Conservation (phyloP, 371 early-diverging fungal species). For the Dichotomocladium elegans region DNA sequence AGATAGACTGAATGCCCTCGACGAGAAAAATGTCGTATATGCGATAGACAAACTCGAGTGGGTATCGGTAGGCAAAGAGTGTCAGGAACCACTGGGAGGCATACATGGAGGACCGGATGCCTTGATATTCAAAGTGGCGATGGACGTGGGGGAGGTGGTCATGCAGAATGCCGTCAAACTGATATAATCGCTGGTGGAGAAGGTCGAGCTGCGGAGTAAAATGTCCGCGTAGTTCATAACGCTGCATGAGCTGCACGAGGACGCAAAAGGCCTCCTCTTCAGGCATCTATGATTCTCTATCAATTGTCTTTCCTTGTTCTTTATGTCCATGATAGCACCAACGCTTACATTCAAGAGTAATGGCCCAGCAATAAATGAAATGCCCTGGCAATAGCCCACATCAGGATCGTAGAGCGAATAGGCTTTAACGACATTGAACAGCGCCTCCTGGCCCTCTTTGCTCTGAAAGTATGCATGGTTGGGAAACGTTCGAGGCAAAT, state of each 20-base stretch:
- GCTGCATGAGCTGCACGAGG: constrained; percentile 81
- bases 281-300: constrained; percentile 69
- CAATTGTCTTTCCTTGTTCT: not conserved
- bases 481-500: constrained; percentile 85
- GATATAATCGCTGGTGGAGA: constrained; percentile 79
- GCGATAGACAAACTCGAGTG: constrained; percentile 81
- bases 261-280: constrained; percentile 95
- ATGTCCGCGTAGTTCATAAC: constrained; percentile 81
- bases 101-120: constrained; percentile 85
- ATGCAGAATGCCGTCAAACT: constrained; percentile 80
- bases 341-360: constrained; percentile 80
- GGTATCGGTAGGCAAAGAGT: constrained; percentile 92
- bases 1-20: constrained; percentile 83
- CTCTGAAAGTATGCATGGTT: constrained; percentile 77
- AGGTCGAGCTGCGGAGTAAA: constrained; percentile 83
- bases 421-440: constrained; percentile 89
- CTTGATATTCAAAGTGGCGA: constrained; percentile 76
- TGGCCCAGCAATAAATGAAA: constrained; percentile 86
- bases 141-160: constrained; percentile 79
- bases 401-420: constrained; percentile 89
- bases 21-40: constrained; percentile 90
- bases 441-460: constrained; percentile 77
- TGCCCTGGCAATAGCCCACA: constrained; percentile 93
- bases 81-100: constrained; percentile 95
- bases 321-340: not conserved